A percentile compares a stretch with the other conserved stretches of the same genome.
These are phyloP conservation scores for Uronychia binucleata DNA, from an alignment of 73 alveolate species.

Conservation along the genomic window DNA sequence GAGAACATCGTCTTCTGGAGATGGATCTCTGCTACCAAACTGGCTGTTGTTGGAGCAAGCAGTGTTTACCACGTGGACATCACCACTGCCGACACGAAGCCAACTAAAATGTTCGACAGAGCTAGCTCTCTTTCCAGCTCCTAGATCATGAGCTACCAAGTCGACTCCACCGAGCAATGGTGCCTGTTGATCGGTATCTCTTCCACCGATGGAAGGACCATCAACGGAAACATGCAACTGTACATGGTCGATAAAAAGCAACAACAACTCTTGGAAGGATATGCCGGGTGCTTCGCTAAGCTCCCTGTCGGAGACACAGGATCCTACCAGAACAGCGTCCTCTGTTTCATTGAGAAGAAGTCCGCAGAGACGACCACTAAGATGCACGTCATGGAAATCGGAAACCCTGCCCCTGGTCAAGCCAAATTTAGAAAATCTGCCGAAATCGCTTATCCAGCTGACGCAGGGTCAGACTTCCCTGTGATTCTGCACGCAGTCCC, in stretches of 20 bases:
- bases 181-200: slow-evolving; percentile 78
- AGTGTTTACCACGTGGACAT: slow-evolving; percentile 80
- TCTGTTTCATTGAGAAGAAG: slow-evolving; percentile 96
- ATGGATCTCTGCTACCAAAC: slow-evolving; percentile 70
- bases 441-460: slow-evolving; percentile 89
- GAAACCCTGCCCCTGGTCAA: slow-evolving; percentile 81
- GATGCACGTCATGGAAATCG: slow-evolving; percentile 92
- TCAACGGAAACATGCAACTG: slow-evolving; percentile 84
- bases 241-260: slow-evolving; percentile 68
- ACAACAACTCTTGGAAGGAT: slow-evolving; percentile 84
- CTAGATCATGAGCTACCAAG: slow-evolving; percentile 71
- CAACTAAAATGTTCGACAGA: slow-evolving; percentile 28
- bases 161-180: slow-evolving; percentile 79
- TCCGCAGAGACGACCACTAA: slow-evolving; percentile 81
- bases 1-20: slow-evolving; percentile 85
- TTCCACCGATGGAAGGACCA: slow-evolving; percentile 75
- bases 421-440: slow-evolving; percentile 87
- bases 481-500: slow-evolving; percentile 90
- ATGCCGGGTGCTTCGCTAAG: slow-evolving; percentile 83
- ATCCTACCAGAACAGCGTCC: slow-evolving; percentile 66
- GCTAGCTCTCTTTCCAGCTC: slow-evolving; percentile 19
- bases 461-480: slow-evolving; percentile 94
- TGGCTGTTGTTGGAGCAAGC: slow-evolving; percentile 76
- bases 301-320: slow-evolving; percentile 66
- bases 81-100: slow-evolving; percentile 21